Base-by-base conservation (phyloP, 2,329 filamentous ascomycete species). In the Aureobasidium melanogenum region DNA sequence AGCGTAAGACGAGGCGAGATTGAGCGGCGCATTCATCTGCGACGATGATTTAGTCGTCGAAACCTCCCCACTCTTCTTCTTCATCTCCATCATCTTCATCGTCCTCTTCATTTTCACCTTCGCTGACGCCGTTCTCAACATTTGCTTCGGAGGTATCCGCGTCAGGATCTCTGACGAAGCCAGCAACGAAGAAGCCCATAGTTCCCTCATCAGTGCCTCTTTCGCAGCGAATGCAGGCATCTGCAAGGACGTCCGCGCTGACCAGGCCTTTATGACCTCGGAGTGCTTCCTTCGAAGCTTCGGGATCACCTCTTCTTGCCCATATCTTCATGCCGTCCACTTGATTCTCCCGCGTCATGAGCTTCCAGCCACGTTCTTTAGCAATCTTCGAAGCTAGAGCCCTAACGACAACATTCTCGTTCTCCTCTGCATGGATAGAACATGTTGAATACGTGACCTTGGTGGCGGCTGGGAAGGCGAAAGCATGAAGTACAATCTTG, bases 111-210 rank as follows among this genome's bases (percentile, higher is more conserved):
- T 56, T 12, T 26, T n/a, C 41, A 5, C 1, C 54, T 41, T 51
- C 36, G 17, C n/a, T 30, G 14, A 7, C 28, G 8, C 5, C 41
- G 8, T 30, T 60, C 28, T 43, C 55, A 26, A 24, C 61, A n/a
- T 60, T 52, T 1, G 50, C 51, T 22, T 62, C 38, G 2, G 12
- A 9, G 19, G 9, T 30, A 24, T 28, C 32, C 14, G 44, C 61
- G 34, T 51, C 58, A 2, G 50, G 66, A 46, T 88, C 83, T 58
- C 89, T 80, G 3, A 90, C 82, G 73, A 99, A 96, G 0, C 82
- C 90, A n/a, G 85, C 91, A 22, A 97, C 89, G 68, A 99, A 99
- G 74, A 99, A 97, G 0, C 94, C 93, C 83, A 97, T 96, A 0
- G 92, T 89, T 0, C 91, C 70, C 8, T 69, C 69, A 8, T 73